Base-by-base conservation (phyloP, 148 eudicot genomes). In the Chenopodium suecicum region DNA sequence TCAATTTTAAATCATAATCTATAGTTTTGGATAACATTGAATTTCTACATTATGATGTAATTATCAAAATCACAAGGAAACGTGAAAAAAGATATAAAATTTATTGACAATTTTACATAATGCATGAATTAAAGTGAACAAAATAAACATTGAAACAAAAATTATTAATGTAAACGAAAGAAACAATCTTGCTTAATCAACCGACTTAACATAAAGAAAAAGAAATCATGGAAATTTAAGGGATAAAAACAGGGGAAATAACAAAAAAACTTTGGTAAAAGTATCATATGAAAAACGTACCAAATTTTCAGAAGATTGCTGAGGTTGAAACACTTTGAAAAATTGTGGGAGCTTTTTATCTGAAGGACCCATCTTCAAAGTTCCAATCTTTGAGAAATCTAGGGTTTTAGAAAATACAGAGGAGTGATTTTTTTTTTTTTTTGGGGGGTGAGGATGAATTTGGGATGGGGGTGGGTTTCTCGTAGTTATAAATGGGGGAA, bases 281-380 rank as follows among this genome's bases (percentile, higher is more conserved):
- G 8, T 65, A n/a, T 66, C 7, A 11, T 34, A 34, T n/a, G 31
- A 65, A n/a, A 65, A 50, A 50, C 47, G 25, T 80, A 80, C 83
- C 83, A 80, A 6, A 63, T 11, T 44, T 27, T 25, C 34, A 62
- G 77, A 74, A 32, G 62, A 73, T 29, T 44, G 64, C 1, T 80
- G 72, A 0, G 83, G 78, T 48, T 62, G 63, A 64, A 62, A 80
- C 2, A 74, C 78, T 74, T 63, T 73, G 20, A 80, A 80, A 73
- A 80, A 80, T 10, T 66, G 62, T 5, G 72, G 83, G 64, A 10
- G 23, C 0, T 2, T 14, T 22, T 14, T 4, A 8, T 70, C 31
- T 37, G 78, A 64, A 22, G 63, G 48, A 73, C 66, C 75, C 81
- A 79, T 79, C 62, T 48, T 54, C 52, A 16, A 76, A 23, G 1